Percentiles rank a stretch among this genome's conserved stretches.
Conservation (phyloP, 768 basidiomycete species). For the Boletus patriciae region DNA sequence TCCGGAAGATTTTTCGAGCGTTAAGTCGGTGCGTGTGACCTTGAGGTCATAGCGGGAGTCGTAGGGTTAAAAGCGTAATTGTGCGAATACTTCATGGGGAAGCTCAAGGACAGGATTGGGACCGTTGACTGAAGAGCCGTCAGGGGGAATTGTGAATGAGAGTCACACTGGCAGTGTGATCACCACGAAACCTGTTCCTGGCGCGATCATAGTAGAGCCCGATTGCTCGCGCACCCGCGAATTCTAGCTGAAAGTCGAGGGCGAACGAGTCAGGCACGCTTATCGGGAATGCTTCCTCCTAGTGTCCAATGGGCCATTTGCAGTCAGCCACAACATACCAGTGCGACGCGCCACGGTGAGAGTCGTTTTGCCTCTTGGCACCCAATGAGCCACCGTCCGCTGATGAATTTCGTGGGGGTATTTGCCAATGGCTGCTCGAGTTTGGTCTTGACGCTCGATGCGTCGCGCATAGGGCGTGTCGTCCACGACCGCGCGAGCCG, state of each 20-base stretch:
- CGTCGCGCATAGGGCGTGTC: too few relatives aligned
- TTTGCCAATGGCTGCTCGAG: too few relatives aligned
- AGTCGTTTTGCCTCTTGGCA: not conserved
- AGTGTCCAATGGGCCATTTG: not conserved
- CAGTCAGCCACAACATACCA: not conserved
- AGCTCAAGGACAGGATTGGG: not conserved
- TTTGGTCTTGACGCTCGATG: too few relatives aligned
- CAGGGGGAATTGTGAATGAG: not conserved
- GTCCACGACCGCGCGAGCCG: too few relatives aligned
- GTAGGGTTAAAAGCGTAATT: too few relatives aligned
- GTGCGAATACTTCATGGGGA: conserved; percentile 6
- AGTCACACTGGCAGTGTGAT: not conserved
- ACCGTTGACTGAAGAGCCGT: too few relatives aligned
- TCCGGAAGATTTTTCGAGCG: not conserved
- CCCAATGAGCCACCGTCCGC: not conserved
- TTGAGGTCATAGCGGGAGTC: not conserved
- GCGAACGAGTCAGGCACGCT: too few relatives aligned
- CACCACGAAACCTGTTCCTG: too few relatives aligned
- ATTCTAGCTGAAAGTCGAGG: not conserved
- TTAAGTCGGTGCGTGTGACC: not conserved
- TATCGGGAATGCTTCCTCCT: not conserved
- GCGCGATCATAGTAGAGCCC: not conserved
- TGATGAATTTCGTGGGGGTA: too few relatives aligned
- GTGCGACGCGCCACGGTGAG: not conserved
- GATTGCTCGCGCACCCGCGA: not conserved